phyloP scores from a whole-genome alignment of 495 filamentous ascomycete species.

The Cetradonia linearis region DNA sequence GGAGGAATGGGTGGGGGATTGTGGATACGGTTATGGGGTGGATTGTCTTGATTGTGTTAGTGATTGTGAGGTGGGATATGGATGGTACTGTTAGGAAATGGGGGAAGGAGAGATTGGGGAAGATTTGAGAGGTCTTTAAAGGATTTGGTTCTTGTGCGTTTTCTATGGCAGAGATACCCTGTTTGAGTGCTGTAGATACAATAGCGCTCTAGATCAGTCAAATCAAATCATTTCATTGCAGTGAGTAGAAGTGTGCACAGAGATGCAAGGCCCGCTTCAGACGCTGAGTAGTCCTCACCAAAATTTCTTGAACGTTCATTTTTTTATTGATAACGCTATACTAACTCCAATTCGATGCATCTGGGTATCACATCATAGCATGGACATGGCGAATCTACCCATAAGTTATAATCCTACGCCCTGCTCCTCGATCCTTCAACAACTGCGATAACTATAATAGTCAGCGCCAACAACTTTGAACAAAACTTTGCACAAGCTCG shows the following conservation, averaged over 20 bases:
- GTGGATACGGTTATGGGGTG: constrained; percentile 23
- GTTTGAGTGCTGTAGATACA: not conserved
- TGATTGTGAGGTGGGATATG: constrained; percentile 25
- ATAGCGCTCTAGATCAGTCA: not conserved
- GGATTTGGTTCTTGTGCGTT: not conserved
- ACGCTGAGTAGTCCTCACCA: not conserved
- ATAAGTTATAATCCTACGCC: not conserved
- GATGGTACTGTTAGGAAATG: constrained; percentile 24
- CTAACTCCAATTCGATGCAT: not conserved
- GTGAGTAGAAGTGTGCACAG: too few relatives aligned
- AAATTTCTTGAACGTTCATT: not conserved
- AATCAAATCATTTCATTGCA: not conserved
- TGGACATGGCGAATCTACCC: not conserved
- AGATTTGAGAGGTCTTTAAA: not conserved
- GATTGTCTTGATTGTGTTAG: constrained; percentile 21
- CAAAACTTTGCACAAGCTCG: not conserved
- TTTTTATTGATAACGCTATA: not conserved
- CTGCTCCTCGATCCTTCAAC: not conserved
- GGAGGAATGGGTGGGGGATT: constrained; percentile 22
- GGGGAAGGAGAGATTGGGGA: constrained; percentile 18
- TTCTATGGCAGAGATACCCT: not conserved
- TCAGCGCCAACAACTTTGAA: not conserved
- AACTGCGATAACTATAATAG: not conserved
- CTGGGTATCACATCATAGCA: not conserved
- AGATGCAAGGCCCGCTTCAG: too few relatives aligned